phyloP scores from a whole-genome alignment of 371 early-diverging fungal genomes.

The Mucor ambiguus region DNA sequence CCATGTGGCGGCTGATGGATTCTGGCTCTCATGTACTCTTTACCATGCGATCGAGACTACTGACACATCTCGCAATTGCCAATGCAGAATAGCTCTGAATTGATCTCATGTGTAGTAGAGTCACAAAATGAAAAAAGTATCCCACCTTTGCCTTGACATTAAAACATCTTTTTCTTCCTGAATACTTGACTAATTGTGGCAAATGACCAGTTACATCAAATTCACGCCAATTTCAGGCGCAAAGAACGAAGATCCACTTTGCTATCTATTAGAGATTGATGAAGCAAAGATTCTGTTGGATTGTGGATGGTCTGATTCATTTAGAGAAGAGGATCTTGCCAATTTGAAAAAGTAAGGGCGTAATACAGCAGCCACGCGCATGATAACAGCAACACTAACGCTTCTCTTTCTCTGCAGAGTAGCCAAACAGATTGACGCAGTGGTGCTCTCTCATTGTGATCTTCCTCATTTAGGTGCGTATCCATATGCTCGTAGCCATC shows the following conservation, averaged over 20 bases:
- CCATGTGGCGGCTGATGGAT: too few relatives aligned
- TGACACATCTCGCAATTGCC: too few relatives aligned
- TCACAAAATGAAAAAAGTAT: too few relatives aligned
- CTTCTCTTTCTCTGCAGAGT: constrained; percentile 50
- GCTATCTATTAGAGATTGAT: constrained; percentile 91
- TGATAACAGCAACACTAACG: not conserved
- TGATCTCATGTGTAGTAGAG: too few relatives aligned
- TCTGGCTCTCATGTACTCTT: too few relatives aligned
- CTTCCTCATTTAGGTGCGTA: constrained; percentile 90
- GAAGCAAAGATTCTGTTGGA: constrained; percentile 90
- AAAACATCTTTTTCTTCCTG: too few relatives aligned
- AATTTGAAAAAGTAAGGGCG: constrained; percentile 64
- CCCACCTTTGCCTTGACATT: too few relatives aligned
- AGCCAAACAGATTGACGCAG: constrained; percentile 91
- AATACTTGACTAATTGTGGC: not conserved
- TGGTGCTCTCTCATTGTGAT: constrained; percentile 92
- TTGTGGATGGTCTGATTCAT: constrained; percentile 87
- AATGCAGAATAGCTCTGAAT: too few relatives aligned
- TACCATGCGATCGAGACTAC: too few relatives aligned
- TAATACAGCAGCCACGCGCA: not conserved
- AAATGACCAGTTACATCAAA: constrained; percentile 71
- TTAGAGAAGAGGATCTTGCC: constrained; percentile 69
- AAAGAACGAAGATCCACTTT: constrained; percentile 80
- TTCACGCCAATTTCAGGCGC: constrained; percentile 89
- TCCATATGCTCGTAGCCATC: constrained; percentile 77